Evolutionary conservation across 2,329 filamentous ascomycete genomes (phyloP), one percentile per base, ranked within the genome.

Genomic region (Beauveria sp.): DNA sequence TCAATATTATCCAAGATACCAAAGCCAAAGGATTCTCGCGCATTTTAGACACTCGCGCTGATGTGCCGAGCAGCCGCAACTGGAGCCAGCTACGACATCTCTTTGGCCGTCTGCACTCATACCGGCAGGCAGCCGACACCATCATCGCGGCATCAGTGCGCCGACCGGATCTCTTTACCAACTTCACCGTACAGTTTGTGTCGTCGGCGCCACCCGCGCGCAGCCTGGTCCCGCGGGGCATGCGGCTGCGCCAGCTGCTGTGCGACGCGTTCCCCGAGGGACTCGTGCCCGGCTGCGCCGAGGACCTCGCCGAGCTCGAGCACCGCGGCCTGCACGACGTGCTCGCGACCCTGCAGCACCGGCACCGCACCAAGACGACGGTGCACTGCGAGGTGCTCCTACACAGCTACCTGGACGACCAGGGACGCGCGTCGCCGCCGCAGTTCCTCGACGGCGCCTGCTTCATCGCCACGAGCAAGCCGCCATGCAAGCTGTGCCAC

Each of bases 381-480:
- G 67, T 75, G 1, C 73, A 75, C 44, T 67, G 69, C 5, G 73
- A 75, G 52, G 47, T 70, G 1, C 55, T 71, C 0, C 60, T 74
- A 0, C 65, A 70, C 34, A 63, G 68, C 9, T 63, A 70, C 7
- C 52, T 68, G 1, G 3, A 51, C 4, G 48, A 50, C 5, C 51
- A 48, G 12, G 62, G 22, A 3, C 46, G 46, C 5, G 62, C 55
- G 10, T 6, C 34, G 3, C 30, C 30, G 3, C 44, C 53, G 6
- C 37, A 43, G 3, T 76, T 71, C 63, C 74, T 69, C 65, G 61
- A 67, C 2, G 59, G 66, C 7, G 64, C 62, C 26, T 62, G 64
- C 10, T 76, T 73, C 52, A 73, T 76, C 8, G 73, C 70, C 7
- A 64, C 64, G 28, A 74, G 71, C 66, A 75, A 76, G 61, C 72